A percentile compares a stretch with the other conserved stretches of the same genome.
Conservation (phyloP, 2,329 filamentous ascomycete species). For the Madurella mycetomatis region DNA sequence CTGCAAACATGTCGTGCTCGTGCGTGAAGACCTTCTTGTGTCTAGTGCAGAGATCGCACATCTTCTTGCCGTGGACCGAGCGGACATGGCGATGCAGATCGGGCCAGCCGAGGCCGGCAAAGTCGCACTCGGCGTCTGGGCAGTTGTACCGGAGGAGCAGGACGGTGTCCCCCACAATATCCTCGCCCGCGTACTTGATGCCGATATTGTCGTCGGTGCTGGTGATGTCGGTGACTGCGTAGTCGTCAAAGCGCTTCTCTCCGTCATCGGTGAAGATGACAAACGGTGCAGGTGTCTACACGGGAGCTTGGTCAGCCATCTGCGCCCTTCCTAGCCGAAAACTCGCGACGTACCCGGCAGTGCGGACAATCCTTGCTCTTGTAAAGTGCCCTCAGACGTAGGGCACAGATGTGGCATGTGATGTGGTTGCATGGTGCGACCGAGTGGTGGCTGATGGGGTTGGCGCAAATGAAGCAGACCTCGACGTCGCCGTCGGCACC, state of each 20-base stretch:
- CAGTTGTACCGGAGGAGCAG: conserved; percentile 92
- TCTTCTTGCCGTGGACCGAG: conserved; percentile 74
- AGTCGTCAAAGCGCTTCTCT: conserved; percentile 82
- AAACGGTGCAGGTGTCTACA: conserved; percentile 61
- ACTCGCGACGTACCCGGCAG: conserved; percentile 64
- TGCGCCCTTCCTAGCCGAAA: background rate
- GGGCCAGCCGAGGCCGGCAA: conserved; percentile 66
- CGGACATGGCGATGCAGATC: conserved; percentile 71
- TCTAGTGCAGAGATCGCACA: conserved; percentile 84
- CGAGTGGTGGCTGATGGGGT: conserved; percentile 78
- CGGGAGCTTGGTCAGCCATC: conserved; percentile 1
- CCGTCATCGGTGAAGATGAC: conserved; percentile 90
- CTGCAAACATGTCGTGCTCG: conserved; percentile 88
- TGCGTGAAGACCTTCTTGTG: conserved; percentile 99
- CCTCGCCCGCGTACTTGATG: conserved; percentile 82
- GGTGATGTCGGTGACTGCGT: conserved; percentile 65
- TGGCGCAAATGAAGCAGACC: conserved; percentile 97
- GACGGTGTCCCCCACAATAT: conserved; percentile 87
- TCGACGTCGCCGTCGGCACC: conserved; percentile 64
- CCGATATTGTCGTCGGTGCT: conserved; percentile 80
- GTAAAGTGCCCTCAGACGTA: conserved; percentile 88
- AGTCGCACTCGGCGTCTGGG: conserved; percentile 73
- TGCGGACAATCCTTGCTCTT: conserved; percentile 97
- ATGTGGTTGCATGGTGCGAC: conserved; percentile 93
- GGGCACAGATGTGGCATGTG: conserved; percentile 92